phyloP scores from a whole-genome alignment of 208 protist species.

The Perkinsela sp. region DNA sequence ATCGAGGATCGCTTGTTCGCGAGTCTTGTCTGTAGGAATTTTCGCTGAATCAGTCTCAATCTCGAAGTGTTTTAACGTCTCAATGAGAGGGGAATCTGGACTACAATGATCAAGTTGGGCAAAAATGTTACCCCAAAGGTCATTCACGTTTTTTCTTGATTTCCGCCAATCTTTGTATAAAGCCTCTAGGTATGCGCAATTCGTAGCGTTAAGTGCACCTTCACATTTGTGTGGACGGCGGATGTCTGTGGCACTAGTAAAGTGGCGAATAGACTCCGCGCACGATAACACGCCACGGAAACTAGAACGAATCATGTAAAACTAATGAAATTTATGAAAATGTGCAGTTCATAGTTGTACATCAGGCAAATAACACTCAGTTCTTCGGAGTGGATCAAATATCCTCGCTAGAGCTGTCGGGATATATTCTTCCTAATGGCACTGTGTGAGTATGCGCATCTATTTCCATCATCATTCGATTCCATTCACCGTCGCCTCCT shows the following conservation, averaged over 20 bases:
- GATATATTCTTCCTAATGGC: neutral
- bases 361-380: too few relatives aligned
- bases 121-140: conserved; percentile 41
- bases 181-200: conserved; percentile 35
- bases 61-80: conserved; percentile 31
- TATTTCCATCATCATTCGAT: neutral
- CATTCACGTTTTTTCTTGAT: conserved; percentile 25
- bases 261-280: conserved; percentile 8
- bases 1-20: conserved; percentile 35
- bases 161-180: conserved; percentile 35
- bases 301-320: neutral
- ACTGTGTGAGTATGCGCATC: neutral
- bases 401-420: neutral
- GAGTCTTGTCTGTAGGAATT: conserved; percentile 2
- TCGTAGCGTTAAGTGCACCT: conserved; percentile 24
- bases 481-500: neutral
- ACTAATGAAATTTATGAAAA: too few relatives aligned
- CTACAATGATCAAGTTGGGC: conserved; percentile 18
- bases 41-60: conserved; percentile 10
- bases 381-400: too few relatives aligned
- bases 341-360: too few relatives aligned
- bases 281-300: neutral
- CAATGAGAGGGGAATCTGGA: conserved; percentile 19
- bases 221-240: conserved; percentile 36
- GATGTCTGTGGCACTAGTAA: conserved; percentile 39